phyloP scores from a whole-genome alignment of 257 asterid genomes.

The Leptodermis oblonga region DNA sequence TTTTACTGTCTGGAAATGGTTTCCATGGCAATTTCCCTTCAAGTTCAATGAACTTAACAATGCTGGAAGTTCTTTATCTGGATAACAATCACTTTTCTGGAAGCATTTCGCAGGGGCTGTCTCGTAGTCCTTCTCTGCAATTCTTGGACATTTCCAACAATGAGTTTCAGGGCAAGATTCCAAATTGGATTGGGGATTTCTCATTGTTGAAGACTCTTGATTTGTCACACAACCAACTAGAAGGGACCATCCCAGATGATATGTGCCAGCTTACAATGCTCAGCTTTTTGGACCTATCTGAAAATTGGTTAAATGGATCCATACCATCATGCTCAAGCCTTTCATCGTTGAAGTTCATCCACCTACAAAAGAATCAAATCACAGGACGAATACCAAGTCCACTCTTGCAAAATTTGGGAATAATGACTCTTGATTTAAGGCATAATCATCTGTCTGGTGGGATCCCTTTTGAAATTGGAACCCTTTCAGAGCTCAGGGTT shows the following conservation, averaged over 20 bases:
- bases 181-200: neutral
- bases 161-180: neutral
- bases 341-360: slow-evolving; percentile 4
- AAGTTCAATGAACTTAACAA: neutral
- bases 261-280: neutral
- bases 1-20: neutral
- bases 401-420: neutral
- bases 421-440: slow-evolving; percentile 1
- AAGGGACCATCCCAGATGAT: neutral
- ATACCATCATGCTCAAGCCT: neutral
- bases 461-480: neutral
- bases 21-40: neutral
- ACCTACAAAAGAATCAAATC: neutral
- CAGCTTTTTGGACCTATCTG: slow-evolving; percentile 3
- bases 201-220: neutral
- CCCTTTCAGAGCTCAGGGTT: neutral
- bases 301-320: neutral
- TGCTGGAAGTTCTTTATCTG: neutral
- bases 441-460: neutral
- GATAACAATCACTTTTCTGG: neutral
- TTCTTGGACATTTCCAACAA: neutral
- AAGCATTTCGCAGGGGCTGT: neutral
- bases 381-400: neutral
- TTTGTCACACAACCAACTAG: neutral
- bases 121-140: neutral